Base-by-base conservation (phyloP, 163 green algal species). In the Volvox carteri region DNA sequence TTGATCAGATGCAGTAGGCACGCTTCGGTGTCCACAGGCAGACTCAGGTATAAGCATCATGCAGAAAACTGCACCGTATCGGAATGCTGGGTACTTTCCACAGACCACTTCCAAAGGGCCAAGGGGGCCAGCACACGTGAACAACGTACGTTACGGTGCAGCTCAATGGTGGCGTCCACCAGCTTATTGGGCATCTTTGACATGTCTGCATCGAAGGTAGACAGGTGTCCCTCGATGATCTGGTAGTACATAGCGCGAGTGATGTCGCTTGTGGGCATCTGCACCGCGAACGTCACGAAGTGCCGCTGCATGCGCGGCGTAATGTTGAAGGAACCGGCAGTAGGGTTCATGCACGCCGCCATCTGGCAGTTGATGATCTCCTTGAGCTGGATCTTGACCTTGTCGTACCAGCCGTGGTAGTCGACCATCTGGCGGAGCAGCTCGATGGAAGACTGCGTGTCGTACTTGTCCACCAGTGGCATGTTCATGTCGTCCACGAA, bases 401-500 rank as follows among this genome's bases (percentile, higher is more conserved):
- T 97, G 93, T 97, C 91, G 56, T 91, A 98, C 97, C 97, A 99
- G 72, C 97, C 97, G 46, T 95, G 86, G 89, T 98, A 98, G 92
- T 99, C 97, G 4, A 99, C 93, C 89, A 92, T 94, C 93, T 99
- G 97, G 5, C 97, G 93, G 48, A 97, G 90, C 46, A 99, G 95
- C 93, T 98, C 97, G 76, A 99, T 96, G 25, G 86, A 76, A 0
- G 93, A 95, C 91, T 98, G 96, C 14, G 97, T 99, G 92, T 98
- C 96, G 80, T 99, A 99, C 93, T 99, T 99, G 95, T 99, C 97
- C 12, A 97, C 93, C 65, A 94, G 95, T 0, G 97, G 96, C 97
- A 99, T 98, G 92, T 98, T 99, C 88, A 97, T 95, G 93, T 98
- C 95, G 85, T 99, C 97, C 18, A 99, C 91, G 86, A 99, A 99